phyloP scores from a whole-genome alignment of 352 stramenopile species.

The Phytophthora chlamydospora region DNA sequence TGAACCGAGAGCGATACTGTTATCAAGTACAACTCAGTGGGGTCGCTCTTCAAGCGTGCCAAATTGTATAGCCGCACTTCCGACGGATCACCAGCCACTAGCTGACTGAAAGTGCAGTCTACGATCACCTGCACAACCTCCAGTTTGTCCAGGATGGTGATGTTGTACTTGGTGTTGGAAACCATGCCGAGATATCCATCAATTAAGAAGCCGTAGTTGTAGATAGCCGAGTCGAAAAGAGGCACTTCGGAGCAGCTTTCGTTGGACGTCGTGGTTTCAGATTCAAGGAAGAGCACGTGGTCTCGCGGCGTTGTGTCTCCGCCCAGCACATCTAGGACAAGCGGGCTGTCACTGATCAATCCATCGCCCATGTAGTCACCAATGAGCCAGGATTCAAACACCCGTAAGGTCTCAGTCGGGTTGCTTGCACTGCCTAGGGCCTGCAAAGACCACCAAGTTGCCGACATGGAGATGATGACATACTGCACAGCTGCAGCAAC shows the following conservation, averaged over 20 bases:
- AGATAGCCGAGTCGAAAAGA: constrained; percentile 17
- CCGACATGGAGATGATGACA: constrained; percentile 20
- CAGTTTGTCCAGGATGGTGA: constrained; percentile 29
- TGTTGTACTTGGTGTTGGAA: constrained; percentile 29
- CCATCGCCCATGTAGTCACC: constrained; percentile 13
- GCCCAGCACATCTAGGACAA: constrained; percentile 20
- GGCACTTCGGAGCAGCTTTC: constrained; percentile 5
- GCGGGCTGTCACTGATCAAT: constrained; percentile 21
- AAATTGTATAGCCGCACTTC: constrained; percentile 22
- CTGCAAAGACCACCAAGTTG: constrained; percentile 6
- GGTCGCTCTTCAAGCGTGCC: constrained; percentile 7
- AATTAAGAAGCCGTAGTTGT: constrained; percentile 23
- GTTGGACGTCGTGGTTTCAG: neutral
- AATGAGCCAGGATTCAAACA: constrained; percentile 16
- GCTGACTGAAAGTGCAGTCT: constrained; percentile 9
- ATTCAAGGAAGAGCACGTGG: constrained; percentile 35
- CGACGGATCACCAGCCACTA: constrained; percentile 6
- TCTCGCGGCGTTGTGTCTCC: constrained; percentile 21
- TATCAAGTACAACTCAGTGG: constrained; percentile 13
- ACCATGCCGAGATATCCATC: constrained; percentile 28
- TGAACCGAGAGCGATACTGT: constrained; percentile 16
- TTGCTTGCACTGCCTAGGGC: constrained; percentile 14
- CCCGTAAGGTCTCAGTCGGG: neutral
- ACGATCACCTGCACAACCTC: constrained; percentile 13
- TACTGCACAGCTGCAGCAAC: constrained; percentile 29